Percentiles rank a stretch among this genome's conserved stretches.
Conservation (phyloP, 2,329 filamentous ascomycete species). For the Neonectria magnoliae region DNA sequence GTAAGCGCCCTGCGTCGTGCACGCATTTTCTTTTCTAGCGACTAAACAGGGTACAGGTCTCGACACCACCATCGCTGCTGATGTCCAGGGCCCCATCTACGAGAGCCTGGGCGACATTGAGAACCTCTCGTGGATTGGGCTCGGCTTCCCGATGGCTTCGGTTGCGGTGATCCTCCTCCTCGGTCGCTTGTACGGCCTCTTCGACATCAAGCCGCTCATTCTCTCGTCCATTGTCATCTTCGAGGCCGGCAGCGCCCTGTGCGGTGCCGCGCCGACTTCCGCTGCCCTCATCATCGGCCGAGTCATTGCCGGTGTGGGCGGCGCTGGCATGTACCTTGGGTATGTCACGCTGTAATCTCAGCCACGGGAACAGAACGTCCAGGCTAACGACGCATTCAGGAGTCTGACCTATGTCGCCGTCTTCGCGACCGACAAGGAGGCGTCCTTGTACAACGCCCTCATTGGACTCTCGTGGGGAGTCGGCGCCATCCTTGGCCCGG, state of each 20-base stretch:
- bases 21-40: too few relatives aligned
- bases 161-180: constrained; percentile 12
- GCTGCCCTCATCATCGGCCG: constrained; percentile 56
- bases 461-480: constrained; percentile 49
- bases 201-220: constrained; percentile 36
- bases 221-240: constrained; percentile 35
- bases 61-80: constrained; percentile 8
- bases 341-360: neutral
- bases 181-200: constrained; percentile 29
- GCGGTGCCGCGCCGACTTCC: constrained; percentile 53
- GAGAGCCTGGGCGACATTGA: constrained; percentile 3
- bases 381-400: neutral
- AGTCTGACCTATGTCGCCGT: constrained; percentile 22
- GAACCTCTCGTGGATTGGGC: constrained; percentile 7
- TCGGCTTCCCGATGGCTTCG: constrained; percentile 7
- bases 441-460: constrained; percentile 28
- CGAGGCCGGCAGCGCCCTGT: constrained; percentile 46
- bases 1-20: neutral
- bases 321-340: constrained; percentile 45
- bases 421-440: constrained; percentile 6
- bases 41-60: neutral
- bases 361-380: neutral
- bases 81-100: constrained; percentile 1
- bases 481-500: constrained; percentile 54
- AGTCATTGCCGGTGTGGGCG: constrained; percentile 53